These are phyloP conservation scores for Aspergillus alliaceus DNA, from an alignment of 2,329 filamentous ascomycete species.

Conservation along the genomic window DNA sequence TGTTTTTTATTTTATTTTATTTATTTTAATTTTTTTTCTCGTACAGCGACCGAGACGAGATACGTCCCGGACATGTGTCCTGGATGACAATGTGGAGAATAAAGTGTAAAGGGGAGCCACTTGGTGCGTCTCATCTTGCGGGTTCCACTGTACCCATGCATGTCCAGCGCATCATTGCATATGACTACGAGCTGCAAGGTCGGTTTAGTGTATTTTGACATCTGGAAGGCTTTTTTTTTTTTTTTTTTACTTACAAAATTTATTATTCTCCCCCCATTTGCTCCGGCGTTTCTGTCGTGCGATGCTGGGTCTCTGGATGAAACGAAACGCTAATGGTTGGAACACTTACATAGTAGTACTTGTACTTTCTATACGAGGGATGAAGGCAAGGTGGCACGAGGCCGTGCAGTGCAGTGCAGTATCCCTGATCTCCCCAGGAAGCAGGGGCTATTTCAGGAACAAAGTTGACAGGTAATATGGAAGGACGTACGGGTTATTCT, in stretches of 20 bases:
- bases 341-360: too few relatives aligned
- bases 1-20: neutral
- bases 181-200: neutral
- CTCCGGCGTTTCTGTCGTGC: neutral
- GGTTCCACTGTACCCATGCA: slow-evolving; percentile 3
- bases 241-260: neutral
- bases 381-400: neutral
- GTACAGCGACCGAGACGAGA: neutral
- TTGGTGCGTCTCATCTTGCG: slow-evolving; percentile 4
- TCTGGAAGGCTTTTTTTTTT: neutral
- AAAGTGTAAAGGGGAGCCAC: neutral
- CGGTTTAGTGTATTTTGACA: neutral
- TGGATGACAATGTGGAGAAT: neutral
- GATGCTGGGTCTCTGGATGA: neutral
- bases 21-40: neutral
- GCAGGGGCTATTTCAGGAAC: neutral
- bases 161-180: slow-evolving; percentile 1
- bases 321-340: neutral
- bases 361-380: too few relatives aligned
- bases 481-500: neutral
- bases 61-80: neutral
- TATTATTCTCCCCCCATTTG: too few relatives aligned
- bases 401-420: too few relatives aligned
- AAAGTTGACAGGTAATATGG: neutral
- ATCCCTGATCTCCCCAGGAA: neutral